A percentile compares a stretch with the other conserved stretches of the same genome.
Evolutionary conservation across 371 early-diverging fungal species (phyloP).

Genomic region (Haplosporangium sp.): DNA sequence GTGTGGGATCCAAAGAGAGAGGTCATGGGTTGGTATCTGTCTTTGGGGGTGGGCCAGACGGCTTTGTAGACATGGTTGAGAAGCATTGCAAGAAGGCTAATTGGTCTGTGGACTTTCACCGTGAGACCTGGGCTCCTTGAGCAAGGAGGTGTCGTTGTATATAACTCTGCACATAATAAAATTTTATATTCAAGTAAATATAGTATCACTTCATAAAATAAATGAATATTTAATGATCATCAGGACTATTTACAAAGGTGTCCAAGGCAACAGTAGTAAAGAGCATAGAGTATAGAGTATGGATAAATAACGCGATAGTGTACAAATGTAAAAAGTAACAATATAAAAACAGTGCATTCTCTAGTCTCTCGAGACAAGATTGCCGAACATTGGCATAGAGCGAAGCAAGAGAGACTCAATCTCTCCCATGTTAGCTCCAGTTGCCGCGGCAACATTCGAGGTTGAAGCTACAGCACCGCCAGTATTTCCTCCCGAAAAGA

Average conservation of each 20-base stretch:
- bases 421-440: conserved; percentile 38
- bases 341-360: neutral
- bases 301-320: neutral
- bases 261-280: neutral
- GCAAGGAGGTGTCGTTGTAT: too few species aligned
- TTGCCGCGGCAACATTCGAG: conserved; percentile 1
- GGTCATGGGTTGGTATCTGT: conserved; percentile 19
- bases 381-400: conserved; percentile 55
- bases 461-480: conserved; percentile 7
- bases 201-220: neutral
- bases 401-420: conserved; percentile 46
- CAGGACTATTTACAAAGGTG: neutral
- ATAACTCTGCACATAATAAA: neutral
- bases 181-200: neutral
- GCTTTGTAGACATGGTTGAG: conserved; percentile 45
- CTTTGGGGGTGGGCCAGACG: conserved; percentile 53
- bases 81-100: conserved; percentile 32
- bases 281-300: neutral
- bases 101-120: conserved; percentile 51
- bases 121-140: conserved; percentile 55
- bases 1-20: conserved; percentile 19
- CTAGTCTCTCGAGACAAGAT: conserved; percentile 40
- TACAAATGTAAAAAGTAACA: conserved; percentile 5
- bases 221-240: neutral
- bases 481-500: conserved; percentile 18